phyloP scores from a whole-genome alignment of 345 rosid species.

The Melastoma malabathricum region DNA sequence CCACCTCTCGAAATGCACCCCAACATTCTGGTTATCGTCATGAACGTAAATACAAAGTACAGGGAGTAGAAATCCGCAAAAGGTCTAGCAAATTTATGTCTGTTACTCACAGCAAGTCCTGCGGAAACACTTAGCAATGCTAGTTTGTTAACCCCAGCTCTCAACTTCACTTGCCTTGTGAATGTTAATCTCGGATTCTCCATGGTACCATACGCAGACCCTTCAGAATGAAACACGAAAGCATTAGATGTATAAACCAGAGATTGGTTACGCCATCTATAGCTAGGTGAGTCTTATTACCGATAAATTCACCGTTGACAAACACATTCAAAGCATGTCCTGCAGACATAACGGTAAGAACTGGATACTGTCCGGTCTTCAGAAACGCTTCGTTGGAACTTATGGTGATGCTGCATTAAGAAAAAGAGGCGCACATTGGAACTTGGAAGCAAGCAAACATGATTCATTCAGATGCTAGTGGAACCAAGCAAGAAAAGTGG shows the following conservation, averaged over 20 bases:
- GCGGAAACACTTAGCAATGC: slow-evolving; percentile 34
- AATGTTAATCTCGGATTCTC: slow-evolving; percentile 10
- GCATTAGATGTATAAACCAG: no score
- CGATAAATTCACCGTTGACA: slow-evolving; percentile 32
- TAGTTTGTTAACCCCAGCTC: slow-evolving; percentile 21
- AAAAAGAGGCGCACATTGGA: background rate
- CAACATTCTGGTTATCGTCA: slow-evolving; percentile 11
- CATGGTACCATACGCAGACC: slow-evolving; percentile 5
- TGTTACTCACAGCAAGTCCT: slow-evolving; percentile 32
- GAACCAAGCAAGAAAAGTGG: background rate
- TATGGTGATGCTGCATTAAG: slow-evolving; percentile 7
- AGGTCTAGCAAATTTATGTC: no score
- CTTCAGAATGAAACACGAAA: background rate
- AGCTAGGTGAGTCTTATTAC: slow-evolving; percentile 13
- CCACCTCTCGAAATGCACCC: slow-evolving; percentile 14
- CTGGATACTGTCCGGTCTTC: slow-evolving; percentile 11
- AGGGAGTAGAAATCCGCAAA: no score
- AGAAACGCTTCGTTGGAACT: slow-evolving; percentile 10
- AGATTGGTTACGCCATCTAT: no score
- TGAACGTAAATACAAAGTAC: background rate
- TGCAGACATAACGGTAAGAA: slow-evolving; percentile 27
- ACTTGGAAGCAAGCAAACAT: slow-evolving; percentile 8
- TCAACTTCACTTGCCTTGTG: slow-evolving; percentile 12
- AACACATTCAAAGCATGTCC: slow-evolving; percentile 38
- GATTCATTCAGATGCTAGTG: slow-evolving; percentile 5